Base-by-base conservation (phyloP, 2,329 filamentous ascomycete species). In the Colletotrichum viniferum region DNA sequence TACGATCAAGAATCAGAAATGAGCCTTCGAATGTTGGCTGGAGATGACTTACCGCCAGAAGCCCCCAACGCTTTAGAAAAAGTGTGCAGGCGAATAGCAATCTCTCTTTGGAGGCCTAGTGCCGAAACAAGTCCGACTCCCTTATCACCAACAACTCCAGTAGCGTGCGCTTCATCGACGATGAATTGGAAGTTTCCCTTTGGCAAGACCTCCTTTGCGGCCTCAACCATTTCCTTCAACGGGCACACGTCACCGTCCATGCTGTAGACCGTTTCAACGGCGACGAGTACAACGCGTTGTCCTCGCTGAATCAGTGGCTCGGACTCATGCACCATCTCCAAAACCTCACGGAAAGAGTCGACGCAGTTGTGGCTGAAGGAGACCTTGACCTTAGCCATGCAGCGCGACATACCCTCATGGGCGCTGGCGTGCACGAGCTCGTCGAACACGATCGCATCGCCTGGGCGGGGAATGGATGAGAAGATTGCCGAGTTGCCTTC, bases 371-470 rank as follows among this genome's bases (percentile, higher is more conserved):
- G 90, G 32, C 60, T n/a, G 60, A 62, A 62, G 3, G 75, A 78
- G 79, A 91, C 90, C 7, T 82, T 76, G 0, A 87, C 68, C 81
- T 78, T 86, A 0, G 92, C 91, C 7, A 90, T 84, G 13, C 87
- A 89, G 5, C 88, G 81, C n/a, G 86, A 84, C 89, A 94, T 93
- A 2, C 92, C 92, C 77, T 93, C 91, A 74, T 91, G 91, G 1
- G 89, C 88, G 81, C 91, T 94, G 1, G 93, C 93, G 78, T 94
- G 93, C 5, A 94, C 89, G 16, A 91, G 85, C 77, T 91, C 91
- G 81, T 95, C 93, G 74, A 92, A 92, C 1, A 94, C 79, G 24
- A 95, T 87, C 2, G 86, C 80, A 79, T 92, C 90, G 0, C 88
- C 89, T 0, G 85, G 85, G 32, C 87, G 88, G 0, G 90, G 89